These are phyloP conservation scores for Kluyveromyces dobzhanskii DNA, from an alignment of 805 yeast genomes.

Conservation along the genomic window DNA sequence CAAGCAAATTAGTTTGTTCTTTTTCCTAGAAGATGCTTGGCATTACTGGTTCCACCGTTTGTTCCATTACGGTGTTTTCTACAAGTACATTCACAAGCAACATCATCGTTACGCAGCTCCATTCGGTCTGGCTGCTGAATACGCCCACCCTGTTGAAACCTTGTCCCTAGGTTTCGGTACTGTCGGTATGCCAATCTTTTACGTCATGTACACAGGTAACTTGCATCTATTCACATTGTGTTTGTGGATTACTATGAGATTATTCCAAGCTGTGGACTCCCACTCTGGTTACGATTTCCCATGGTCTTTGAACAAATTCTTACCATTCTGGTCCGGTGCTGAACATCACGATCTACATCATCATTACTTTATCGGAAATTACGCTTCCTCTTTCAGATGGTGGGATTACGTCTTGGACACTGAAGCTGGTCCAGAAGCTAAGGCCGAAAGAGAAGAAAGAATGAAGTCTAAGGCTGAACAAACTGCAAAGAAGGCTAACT, in stretches of 20 bases:
- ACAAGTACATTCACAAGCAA: constrained; percentile 91
- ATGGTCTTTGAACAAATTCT: constrained; percentile 83
- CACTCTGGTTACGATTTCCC: constrained; percentile 99
- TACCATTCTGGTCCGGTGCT: constrained; percentile 98
- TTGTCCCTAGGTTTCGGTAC: constrained; percentile 89
- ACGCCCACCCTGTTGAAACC: constrained; percentile 94
- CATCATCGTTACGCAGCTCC: constrained; percentile 98
- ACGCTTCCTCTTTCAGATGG: constrained; percentile 92
- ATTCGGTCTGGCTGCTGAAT: constrained; percentile 93
- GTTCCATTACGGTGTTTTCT: constrained; percentile 81
- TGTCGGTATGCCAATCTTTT: constrained; percentile 86
- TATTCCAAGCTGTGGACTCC: constrained; percentile 94
- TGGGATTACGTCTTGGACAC: constrained; percentile 87
- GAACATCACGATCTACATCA: constrained; percentile 98
- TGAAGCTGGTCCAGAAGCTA: constrained; percentile 82
- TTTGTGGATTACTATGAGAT: constrained; percentile 78
- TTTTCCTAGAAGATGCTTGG: constrained; percentile 89
- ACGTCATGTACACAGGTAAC: constrained; percentile 65
- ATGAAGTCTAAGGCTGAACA: constrained; percentile 49
- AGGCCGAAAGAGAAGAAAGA: constrained; percentile 59
- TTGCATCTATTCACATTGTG: constrained; percentile 87
- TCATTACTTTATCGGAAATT: constrained; percentile 91
- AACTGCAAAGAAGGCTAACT: constrained; percentile 27
- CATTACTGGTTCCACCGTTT: constrained; percentile 93
- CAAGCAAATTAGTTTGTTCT: constrained; percentile 66